Percentiles rank a stretch among this genome's conserved stretches.
phyloP scores from a whole-genome alignment of 2,329 filamentous ascomycete species.

The Nectriaceae sp. region DNA sequence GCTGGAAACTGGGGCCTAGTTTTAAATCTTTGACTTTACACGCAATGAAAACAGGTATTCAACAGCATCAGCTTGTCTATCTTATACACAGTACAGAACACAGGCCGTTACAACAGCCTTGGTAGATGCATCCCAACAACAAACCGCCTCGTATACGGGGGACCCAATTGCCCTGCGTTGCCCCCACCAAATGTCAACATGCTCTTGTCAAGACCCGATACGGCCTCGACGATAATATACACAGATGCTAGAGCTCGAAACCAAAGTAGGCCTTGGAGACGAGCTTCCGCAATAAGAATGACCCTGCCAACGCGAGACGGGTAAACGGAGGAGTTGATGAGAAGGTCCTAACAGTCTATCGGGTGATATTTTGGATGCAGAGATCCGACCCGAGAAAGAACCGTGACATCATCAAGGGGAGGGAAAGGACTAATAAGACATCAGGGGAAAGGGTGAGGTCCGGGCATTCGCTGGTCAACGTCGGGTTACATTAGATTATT shows the following conservation, averaged over 20 bases:
- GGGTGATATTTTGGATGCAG: conserved; percentile 11
- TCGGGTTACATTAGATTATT: conserved; percentile 30
- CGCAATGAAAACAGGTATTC: background rate
- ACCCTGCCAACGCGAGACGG: conserved; percentile 6
- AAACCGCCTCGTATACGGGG: conserved; percentile 13
- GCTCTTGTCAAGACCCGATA: conserved; percentile 14
- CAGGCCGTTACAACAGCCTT: background rate
- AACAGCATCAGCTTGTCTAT: conserved; percentile 1
- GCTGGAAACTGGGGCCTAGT: no score
- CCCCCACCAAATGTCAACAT: conserved; percentile 16
- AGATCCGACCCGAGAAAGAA: conserved; percentile 5
- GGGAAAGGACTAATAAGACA: conserved; percentile 34
- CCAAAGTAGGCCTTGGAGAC: background rate
- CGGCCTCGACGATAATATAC: conserved; percentile 30
- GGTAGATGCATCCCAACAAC: conserved; percentile 1
- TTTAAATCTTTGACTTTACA: no score
- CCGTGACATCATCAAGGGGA: conserved; percentile 23
- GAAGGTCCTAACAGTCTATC: conserved; percentile 8
- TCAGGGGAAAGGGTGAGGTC: conserved; percentile 20
- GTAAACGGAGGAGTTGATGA: conserved; percentile 10
- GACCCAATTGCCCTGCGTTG: conserved; percentile 4
- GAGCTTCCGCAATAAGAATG: background rate
- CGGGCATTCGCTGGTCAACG: conserved; percentile 22
- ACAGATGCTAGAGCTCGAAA: conserved; percentile 19
- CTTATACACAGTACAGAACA: conserved; percentile 1